These are phyloP conservation scores for Fusarium cicatricum DNA, from an alignment of 2,329 filamentous ascomycete species.

Conservation along the genomic window DNA sequence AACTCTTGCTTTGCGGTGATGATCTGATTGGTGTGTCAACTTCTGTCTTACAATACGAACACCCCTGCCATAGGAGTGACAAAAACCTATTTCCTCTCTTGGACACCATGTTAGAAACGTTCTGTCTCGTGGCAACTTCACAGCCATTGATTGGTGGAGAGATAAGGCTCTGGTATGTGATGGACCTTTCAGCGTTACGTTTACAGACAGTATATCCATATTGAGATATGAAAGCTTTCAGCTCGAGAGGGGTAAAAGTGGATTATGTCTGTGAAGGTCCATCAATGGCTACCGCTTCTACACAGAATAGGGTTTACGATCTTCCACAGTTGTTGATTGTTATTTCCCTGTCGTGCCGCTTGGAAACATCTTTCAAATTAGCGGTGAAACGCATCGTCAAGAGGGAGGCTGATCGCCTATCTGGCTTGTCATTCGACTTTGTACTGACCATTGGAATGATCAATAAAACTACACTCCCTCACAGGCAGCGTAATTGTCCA, in stretches of 20 bases:
- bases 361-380: too few relatives aligned
- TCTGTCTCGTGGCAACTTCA: background rate
- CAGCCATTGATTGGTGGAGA: background rate
- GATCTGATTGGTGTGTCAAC: background rate
- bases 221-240: background rate
- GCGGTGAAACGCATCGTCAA: too few relatives aligned
- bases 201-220: background rate
- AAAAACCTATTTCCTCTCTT: background rate
- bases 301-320: too few relatives aligned
- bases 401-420: too few relatives aligned
- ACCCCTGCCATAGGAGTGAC: background rate
- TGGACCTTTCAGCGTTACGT: background rate
- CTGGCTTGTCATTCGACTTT: too few relatives aligned
- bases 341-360: too few relatives aligned
- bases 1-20: background rate
- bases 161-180: slow-evolving; percentile 23
- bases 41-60: background rate
- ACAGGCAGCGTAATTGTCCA: too few relatives aligned
- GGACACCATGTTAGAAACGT: background rate
- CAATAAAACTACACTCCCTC: too few relatives aligned
- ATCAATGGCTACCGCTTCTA: background rate
- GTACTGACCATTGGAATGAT: too few relatives aligned
- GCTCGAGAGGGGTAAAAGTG: background rate
- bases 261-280: background rate
- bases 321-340: background rate